phyloP scores from a whole-genome alignment of 192 early-diverging fungal genomes.

The Podila epigama region DNA sequence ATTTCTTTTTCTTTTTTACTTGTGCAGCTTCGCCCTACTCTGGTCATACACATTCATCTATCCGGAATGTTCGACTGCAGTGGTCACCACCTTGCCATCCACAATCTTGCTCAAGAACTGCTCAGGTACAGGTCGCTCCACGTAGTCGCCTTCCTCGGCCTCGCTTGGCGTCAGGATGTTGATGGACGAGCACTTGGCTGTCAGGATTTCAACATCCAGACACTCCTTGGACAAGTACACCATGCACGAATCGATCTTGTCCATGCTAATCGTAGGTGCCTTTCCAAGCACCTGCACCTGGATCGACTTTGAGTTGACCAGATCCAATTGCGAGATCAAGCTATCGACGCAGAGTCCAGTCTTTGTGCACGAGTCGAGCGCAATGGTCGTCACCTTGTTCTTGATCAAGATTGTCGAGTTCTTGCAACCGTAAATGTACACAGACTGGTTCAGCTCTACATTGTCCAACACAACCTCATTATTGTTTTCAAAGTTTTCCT shows the following conservation, averaged over 20 bases:
- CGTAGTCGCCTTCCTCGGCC: slow-evolving; percentile 68
- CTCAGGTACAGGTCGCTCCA: slow-evolving; percentile 90
- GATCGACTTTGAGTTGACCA: slow-evolving; percentile 90
- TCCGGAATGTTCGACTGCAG: slow-evolving; percentile 86
- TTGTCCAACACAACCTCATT: slow-evolving; percentile 80
- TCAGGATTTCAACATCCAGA: slow-evolving; percentile 84
- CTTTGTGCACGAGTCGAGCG: slow-evolving; percentile 90
- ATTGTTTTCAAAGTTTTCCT: slow-evolving; percentile 85
- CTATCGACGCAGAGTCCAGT: slow-evolving; percentile 84
- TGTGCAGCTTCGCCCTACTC: background rate
- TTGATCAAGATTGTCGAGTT: slow-evolving; percentile 90
- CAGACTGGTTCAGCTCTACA: slow-evolving; percentile 83
- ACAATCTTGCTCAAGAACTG: slow-evolving; percentile 91
- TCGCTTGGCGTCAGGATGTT: slow-evolving; percentile 88
- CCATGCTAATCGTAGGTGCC: slow-evolving; percentile 86
- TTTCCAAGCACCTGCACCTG: slow-evolving; percentile 86
- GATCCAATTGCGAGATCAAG: slow-evolving; percentile 84
- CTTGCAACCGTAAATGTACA: slow-evolving; percentile 95
- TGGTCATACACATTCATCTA: background rate
- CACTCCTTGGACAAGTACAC: slow-evolving; percentile 86
- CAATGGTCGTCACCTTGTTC: slow-evolving; percentile 92
- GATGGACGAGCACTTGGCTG: slow-evolving; percentile 92
- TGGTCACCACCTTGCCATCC: slow-evolving; percentile 82
- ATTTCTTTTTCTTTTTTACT: background rate
- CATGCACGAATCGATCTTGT: slow-evolving; percentile 93